Evolutionary conservation across 805 yeast genomes (phyloP), one percentile per base, ranked within the genome.

Genomic region (Diddensiella caesifluorescens): DNA sequence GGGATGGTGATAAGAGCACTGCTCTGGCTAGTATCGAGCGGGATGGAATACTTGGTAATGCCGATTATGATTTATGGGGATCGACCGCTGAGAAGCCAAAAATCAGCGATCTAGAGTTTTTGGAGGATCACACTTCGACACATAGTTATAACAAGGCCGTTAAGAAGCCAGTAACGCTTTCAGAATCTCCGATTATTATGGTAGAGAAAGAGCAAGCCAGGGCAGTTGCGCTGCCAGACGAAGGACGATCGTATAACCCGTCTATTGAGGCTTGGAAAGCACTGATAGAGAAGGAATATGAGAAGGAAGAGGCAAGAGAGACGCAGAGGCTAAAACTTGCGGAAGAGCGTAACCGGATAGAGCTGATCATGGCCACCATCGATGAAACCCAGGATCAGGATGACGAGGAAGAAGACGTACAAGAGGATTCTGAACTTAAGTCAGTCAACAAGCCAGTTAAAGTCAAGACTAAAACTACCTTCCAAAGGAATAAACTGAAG

Each of bases 191-290:
- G 2, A 60, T 59, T 2, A 80, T 94, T 1, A 74, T 85, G 13
- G 71, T 68, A 44, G 70, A 71, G n/a, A 54, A 65, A 35, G 79
- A 70, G 15, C 22, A 35, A 4, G 46, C 48, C 7, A 41, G 40
- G 22, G 60, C 69, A 0, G 65, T 68, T 2, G 61, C 52, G 1
- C 43, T 79, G 3, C 88, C 95, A 9, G 80, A 81, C 53, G 92
- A 81, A 1, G 97, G 97, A 42, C 84, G 83, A 60, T 89, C 97
- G 2, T 92, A 87, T 59, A 92, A 92, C 59, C 98, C 98, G 20
- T 73, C 90, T 9, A 68, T 80, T 49, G 83, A 80, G 42, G 77
- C 83, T 21, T 92, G 98, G 98, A 77, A 78, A 53, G 63, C 62
- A 15, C 70, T 89, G 52, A 75, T 92, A 39, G 67, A 75, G 40